Evolutionary conservation across 768 basidiomycete genomes (phyloP), one percentile per base, ranked within the genome.

Genomic region (Naematelia aurantialba): DNA sequence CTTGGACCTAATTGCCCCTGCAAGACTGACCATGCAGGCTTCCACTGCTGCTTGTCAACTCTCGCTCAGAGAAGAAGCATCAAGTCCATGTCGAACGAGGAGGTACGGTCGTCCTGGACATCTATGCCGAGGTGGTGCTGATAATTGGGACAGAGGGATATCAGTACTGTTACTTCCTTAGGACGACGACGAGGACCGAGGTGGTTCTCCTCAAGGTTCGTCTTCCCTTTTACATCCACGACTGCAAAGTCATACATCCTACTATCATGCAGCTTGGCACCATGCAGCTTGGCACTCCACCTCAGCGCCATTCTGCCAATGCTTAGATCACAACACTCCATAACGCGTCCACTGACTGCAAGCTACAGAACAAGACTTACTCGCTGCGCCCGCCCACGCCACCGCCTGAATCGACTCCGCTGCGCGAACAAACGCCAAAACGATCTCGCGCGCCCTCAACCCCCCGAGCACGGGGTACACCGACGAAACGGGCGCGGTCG

Each of bases 121-220:
- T 26, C 19, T 3, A 45, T 26, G 51, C 52, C 24, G 14, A 51
- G 3, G 29, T 5, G 5, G 4, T 12, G 24, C 56, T 56, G 56
- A 54, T 31, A 24, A 55, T 39, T 25, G 26, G 45, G 49, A 19
- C 72, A 93, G 91, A 88, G 60, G 83, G 82, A 0, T 94, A 93
- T 70, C 91, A 94, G 65, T 91, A 90, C 73, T 90, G 88, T 49
- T 94, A 90, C 74, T 94, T 92, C 78, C 80, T 93, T 65, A 84
- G 89, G 22, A 86, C 85, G 76, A 85, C 84, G 1, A 89, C 91
- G 52, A 83, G 87, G 10, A 73, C 72, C 11, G 89, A 93, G 75
- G 85, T 88, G 0, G 81, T 92, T 1, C 79, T 91, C 5, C 79
- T 89, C 66, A 94, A 94, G 82, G 91, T 88, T 51, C n/a, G 78